Base-by-base conservation (phyloP, 2,329 filamentous ascomycete species). In the Didymella keratinophila region DNA sequence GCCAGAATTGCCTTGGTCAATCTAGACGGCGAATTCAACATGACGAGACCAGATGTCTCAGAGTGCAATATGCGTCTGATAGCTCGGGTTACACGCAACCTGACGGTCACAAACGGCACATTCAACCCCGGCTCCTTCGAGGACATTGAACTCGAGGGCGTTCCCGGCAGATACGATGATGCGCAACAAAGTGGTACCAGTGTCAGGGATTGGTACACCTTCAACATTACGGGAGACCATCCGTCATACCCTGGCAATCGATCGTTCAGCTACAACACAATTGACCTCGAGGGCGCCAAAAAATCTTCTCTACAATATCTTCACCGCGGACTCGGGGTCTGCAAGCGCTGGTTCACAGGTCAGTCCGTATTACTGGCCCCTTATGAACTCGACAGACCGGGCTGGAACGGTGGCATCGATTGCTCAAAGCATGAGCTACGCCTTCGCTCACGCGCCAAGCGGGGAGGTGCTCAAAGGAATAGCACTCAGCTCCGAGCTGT, bases 51-150 rank as follows among this genome's bases (percentile, higher is more conserved):
- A 14, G 51, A 47, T 16, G 9, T 47, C 4, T 16, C 20, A n/a
- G 51, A 54, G n/a, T 54, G 51, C 34, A 18, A 41, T 18, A 41
- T 54, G 42, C 42, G 51, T 8, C 18, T 45, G 25, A n/a, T 32
- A 10, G 43, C 51, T 28, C 42, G 43, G 20, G 25, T 54, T 3
- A 46, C 27, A 3, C 32, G 42, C 11, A 41, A 42, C n/a, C 21
- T 47, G 1, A 39, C 32, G 3, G 34, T 54, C 12, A 47, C 14
- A 9, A 54, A 54, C 18, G 51, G 51, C 10, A 54, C 51, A 4
- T 54, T 54, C 25, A 30, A 47, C 10, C 10, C 43, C 1, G 43
- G 51, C 4, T 6, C 20, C 7, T 41, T n/a, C 23, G 34, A 41
- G 6, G 34, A 39, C 9, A 28, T 49, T 7, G 46, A 49, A 16